phyloP scores from a whole-genome alignment of 768 basidiomycete genomes.

The Lactarius quietus region DNA sequence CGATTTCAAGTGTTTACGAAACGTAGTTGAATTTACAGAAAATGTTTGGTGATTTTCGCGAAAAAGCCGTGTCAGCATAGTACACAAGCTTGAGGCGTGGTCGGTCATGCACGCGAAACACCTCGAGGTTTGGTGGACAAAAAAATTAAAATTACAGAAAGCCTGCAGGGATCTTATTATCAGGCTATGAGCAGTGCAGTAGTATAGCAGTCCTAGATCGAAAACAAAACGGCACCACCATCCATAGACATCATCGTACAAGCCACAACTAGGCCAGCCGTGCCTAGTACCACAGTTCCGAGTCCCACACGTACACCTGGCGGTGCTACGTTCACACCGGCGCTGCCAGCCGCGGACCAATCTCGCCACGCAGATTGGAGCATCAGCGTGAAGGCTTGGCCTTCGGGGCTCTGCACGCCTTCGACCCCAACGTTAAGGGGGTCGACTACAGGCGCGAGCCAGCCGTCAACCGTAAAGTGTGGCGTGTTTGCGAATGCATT shows the following conservation, averaged over 20 bases:
- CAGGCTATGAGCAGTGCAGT: background rate
- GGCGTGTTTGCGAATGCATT: background rate
- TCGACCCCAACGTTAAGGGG: conserved; percentile 50
- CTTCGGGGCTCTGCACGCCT: conserved; percentile 65
- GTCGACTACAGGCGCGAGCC: conserved; percentile 73
- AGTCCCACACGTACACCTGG: background rate
- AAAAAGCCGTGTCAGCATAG: no score
- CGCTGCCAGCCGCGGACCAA: conserved; percentile 57
- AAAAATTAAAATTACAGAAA: no score
- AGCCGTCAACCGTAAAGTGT: conserved; percentile 58
- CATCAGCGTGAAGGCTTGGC: conserved; percentile 73
- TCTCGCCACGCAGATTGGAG: conserved; percentile 74
- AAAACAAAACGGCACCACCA: background rate
- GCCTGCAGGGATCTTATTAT: background rate
- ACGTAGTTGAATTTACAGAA: no score
- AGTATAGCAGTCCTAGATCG: background rate
- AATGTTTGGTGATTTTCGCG: no score
- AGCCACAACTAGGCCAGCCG: background rate
- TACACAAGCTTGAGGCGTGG: no score
- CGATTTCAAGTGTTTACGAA: no score
- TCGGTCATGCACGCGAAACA: no score
- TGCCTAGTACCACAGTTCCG: background rate
- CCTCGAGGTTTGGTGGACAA: no score
- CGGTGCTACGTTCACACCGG: conserved; percentile 44
- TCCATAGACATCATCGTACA: background rate